phyloP scores from a whole-genome alignment of 2,329 filamentous ascomycete genomes.

The Sclerotinia glacialis region DNA sequence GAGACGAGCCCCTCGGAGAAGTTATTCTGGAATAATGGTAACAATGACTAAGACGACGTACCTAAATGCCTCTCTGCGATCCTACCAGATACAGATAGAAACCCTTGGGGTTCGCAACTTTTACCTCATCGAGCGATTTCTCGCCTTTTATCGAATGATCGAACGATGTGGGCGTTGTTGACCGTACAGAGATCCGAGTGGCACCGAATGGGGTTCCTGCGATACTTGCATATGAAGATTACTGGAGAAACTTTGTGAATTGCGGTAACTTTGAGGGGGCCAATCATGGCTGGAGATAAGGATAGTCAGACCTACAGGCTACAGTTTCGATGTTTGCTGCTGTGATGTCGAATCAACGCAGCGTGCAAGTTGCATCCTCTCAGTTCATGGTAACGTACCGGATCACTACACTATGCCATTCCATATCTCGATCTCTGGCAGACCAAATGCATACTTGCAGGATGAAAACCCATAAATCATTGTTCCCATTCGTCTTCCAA shows the following conservation, averaged over 20 bases:
- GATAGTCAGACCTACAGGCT: neutral
- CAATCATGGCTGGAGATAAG: neutral
- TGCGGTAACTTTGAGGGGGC: neutral
- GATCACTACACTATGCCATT: constrained; percentile 2
- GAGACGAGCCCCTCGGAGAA: neutral
- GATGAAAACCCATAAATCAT: neutral
- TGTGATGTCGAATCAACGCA: neutral
- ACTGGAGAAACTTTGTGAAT: neutral
- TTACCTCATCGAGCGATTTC: neutral
- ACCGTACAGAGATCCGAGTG: neutral
- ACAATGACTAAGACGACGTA: constrained; percentile 10
- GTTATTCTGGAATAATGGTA: neutral
- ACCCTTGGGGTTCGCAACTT: neutral
- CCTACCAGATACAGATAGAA: neutral
- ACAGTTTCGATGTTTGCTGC: neutral
- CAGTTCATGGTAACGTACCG: neutral
- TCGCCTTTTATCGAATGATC: constrained; percentile 4
- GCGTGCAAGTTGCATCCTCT: neutral
- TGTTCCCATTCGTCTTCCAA: neutral
- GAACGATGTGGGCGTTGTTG: neutral
- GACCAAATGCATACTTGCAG: neutral
- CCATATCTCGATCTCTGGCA: constrained; percentile 1
- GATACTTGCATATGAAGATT: neutral
- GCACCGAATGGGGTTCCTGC: neutral
- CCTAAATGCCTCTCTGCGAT: neutral